Base-by-base conservation (phyloP, 495 filamentous ascomycete genomes). In the Hypoxylon fuscum region DNA sequence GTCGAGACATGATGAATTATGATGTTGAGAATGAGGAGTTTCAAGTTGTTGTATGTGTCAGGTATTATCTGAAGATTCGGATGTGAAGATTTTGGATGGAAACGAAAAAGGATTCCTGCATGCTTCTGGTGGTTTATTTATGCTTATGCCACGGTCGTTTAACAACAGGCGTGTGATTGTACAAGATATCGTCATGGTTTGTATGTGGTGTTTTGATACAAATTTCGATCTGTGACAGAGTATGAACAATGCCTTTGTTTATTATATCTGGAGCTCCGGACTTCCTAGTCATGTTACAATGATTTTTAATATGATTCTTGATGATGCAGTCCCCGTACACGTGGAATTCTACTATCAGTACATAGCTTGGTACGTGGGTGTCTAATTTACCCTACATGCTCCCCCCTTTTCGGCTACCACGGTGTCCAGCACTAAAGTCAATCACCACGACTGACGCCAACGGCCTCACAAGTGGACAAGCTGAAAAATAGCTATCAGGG, bases 401-500 rank as follows among this genome's bases (percentile, higher is more conserved):
- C 31, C 37, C 27, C 22, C n/a, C 35, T 38, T 38, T 38, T 15
- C 9, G n/a, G 15, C 38, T 27, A 31, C 27, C 37, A 18, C 59
- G 50, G 55, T 29, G 62, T 55, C 55, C 55, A 59, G 55, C 9
- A n/a, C 17, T 7, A 50, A 65, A 20, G 42, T 50, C 35, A 29
- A 50, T n/a, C 35, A 58, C 29, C 34, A 59, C n/a, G 55, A 40
- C 38, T 15, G 17, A 34, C 46, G 42, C 48, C 18, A 29, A 44
- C 29, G 48, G 32, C 51, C 12, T 37, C 27, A 44, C 25, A 20
- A 38, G 48, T 34, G 22, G 18, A 32, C 54, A 29, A 18, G 47
- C 31, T 46, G 46, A 14, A 45, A 35, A 38, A 38, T 11, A 3
- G 17, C 35, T 20, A 41, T 29, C 38, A n/a, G 27, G 9, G 29